Evolutionary conservation across 495 filamentous ascomycete genomes (phyloP).

Genomic region (Podospora comata): DNA sequence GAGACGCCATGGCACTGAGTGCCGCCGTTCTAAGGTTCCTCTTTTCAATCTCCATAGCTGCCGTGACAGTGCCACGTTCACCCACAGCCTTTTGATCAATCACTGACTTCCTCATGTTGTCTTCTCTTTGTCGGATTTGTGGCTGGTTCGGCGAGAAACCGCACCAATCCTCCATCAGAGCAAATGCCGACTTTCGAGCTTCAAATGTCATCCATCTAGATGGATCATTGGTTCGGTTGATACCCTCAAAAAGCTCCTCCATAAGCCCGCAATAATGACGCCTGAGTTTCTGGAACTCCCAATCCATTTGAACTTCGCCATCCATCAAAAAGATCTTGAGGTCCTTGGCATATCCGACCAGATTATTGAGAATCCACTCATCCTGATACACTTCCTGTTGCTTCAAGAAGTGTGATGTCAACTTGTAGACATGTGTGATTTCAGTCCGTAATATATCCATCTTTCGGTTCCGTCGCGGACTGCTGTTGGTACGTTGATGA

Average conservation of each 20-base stretch:
- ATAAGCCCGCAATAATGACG: constrained; percentile 92
- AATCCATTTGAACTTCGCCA: constrained; percentile 89
- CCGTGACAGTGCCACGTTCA: constrained; percentile 70
- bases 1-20: constrained; percentile 88
- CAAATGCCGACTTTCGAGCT: constrained; percentile 86
- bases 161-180: constrained; percentile 98
- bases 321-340: constrained; percentile 92
- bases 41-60: constrained; percentile 95
- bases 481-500: constrained; percentile 75
- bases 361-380: constrained; percentile 88
- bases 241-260: constrained; percentile 87
- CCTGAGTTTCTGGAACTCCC: constrained; percentile 89
- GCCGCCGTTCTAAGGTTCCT: constrained; percentile 85
- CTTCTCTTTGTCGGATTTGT: constrained; percentile 78
- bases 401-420: constrained; percentile 87
- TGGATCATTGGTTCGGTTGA: constrained; percentile 82
- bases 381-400: constrained; percentile 76
- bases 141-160: constrained; percentile 90
- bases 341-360: constrained; percentile 86
- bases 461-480: constrained; percentile 67
- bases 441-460: constrained; percentile 88
- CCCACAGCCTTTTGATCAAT: constrained; percentile 60
- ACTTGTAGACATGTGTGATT: constrained; percentile 90
- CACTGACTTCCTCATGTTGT: constrained; percentile 78
- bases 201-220: constrained; percentile 95